Conservation (phyloP, 257 asterid species). For the Ilex aquifolium region DNA sequence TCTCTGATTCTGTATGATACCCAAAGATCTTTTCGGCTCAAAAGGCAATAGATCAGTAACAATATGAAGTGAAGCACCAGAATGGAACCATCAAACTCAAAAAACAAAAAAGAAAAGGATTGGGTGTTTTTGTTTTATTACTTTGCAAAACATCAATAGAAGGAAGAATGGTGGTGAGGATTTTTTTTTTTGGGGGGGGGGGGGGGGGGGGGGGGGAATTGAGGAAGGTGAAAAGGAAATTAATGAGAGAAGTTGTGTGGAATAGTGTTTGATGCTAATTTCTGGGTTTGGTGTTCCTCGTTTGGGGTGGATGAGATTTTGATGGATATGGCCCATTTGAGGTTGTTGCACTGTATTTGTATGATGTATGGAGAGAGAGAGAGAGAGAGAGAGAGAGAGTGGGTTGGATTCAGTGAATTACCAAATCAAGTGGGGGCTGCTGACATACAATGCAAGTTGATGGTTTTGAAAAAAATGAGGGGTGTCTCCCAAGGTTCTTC, state of each 20-base stretch:
- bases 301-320: neutral
- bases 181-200: neutral
- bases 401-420: conserved; percentile 15
- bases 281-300: neutral
- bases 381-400: neutral
- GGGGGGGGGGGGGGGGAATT: neutral
- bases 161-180: neutral
- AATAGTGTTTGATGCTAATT: neutral
- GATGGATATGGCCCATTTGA: neutral
- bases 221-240: neutral
- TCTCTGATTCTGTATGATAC: too few relatives aligned
- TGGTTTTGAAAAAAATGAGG: conserved; percentile 6
- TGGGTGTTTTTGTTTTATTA: neutral
- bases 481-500: too few relatives aligned
- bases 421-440: conserved; percentile 11
- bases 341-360: conserved; percentile 2
- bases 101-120: neutral
- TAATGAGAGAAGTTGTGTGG: neutral
- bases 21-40: neutral
- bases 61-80: neutral
- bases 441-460: conserved; percentile 9
- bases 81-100: neutral
- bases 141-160: neutral
- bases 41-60: neutral
- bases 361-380: neutral